phyloP scores from a whole-genome alignment of 495 filamentous ascomycete species.

The Cercophora scortea region DNA sequence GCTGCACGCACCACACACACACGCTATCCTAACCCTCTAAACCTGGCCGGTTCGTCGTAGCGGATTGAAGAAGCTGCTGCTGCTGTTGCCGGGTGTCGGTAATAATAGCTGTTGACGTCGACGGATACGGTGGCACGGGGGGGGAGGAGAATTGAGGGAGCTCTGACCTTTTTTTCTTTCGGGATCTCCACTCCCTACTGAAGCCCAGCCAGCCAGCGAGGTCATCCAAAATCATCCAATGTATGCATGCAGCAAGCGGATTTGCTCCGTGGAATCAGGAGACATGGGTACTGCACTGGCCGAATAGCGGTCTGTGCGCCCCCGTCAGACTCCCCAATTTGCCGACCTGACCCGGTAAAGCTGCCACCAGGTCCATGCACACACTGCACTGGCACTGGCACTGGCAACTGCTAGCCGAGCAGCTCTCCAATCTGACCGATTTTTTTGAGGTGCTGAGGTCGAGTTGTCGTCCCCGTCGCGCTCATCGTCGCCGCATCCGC shows the following conservation, averaged over 20 bases:
- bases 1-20: not conserved
- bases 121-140: not conserved
- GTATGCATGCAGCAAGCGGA: not conserved
- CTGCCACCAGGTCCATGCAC: not conserved
- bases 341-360: not conserved
- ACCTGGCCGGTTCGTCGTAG: no score
- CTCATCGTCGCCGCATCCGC: not conserved
- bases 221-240: slow-evolving; percentile 1
- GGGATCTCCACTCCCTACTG: not conserved
- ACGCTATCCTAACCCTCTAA: not conserved
- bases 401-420: not conserved
- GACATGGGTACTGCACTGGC: no score
- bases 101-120: no score
- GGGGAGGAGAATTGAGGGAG: not conserved
- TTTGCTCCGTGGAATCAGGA: no score
- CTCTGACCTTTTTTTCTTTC: slow-evolving; percentile 1
- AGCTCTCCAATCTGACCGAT: not conserved
- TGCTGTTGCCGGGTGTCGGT: no score
- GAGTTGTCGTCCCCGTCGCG: not conserved
- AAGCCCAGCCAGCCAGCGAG: no score
- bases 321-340: not conserved
- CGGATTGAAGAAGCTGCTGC: no score
- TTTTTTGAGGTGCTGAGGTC: not conserved
- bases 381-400: not conserved
- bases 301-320: no score